These are phyloP conservation scores for Daldinia sp. DNA, from an alignment of 2,329 filamentous ascomycete genomes.

Conservation along the genomic window DNA sequence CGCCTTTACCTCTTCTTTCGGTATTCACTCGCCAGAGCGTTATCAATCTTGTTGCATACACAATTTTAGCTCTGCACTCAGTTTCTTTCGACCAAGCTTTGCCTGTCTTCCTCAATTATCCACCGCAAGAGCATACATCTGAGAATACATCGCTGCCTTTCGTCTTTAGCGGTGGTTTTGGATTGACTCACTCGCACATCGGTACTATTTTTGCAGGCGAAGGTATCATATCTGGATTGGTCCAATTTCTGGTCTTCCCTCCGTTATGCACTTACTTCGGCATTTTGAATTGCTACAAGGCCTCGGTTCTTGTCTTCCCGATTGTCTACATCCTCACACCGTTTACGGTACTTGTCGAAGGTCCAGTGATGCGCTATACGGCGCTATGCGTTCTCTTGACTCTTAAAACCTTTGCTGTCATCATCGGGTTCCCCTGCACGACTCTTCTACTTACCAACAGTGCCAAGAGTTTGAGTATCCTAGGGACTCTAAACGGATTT, in stretches of 20 bases:
- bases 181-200: constrained; percentile 75
- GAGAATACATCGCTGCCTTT: constrained; percentile 74
- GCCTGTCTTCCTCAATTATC: constrained; percentile 87
- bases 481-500: constrained; percentile 91
- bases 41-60: constrained; percentile 80
- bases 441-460: constrained; percentile 93
- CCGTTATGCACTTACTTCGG: constrained; percentile 76
- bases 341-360: constrained; percentile 73
- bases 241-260: constrained; percentile 89
- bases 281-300: constrained; percentile 75
- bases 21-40: constrained; percentile 79
- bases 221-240: constrained; percentile 78
- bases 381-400: constrained; percentile 75
- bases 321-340: constrained; percentile 83
- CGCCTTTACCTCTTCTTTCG: constrained; percentile 39
- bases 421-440: constrained; percentile 87
- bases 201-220: constrained; percentile 87
- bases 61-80: constrained; percentile 80
- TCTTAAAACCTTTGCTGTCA: constrained; percentile 76
- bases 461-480: constrained; percentile 74
- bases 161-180: constrained; percentile 84
- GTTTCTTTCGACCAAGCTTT: constrained; percentile 88
- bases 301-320: constrained; percentile 73
- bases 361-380: constrained; percentile 59
- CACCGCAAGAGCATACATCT: constrained; percentile 63